Base-by-base conservation (phyloP, 2,329 filamentous ascomycete genomes). In the Phialocephala subalpina region DNA sequence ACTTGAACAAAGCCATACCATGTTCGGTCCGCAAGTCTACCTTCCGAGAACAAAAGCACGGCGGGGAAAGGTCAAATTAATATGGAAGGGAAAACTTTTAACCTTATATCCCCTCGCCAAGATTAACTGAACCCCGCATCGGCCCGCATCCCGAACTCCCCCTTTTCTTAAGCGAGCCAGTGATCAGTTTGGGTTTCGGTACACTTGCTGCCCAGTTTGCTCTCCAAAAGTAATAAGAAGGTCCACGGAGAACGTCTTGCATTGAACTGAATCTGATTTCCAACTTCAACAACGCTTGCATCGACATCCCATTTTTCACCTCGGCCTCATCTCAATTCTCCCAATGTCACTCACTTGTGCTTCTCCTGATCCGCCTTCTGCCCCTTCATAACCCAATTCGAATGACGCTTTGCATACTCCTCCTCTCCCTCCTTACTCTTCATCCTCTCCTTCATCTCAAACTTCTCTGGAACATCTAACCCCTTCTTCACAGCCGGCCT, bases 401-500 rank as follows among this genome's bases (percentile, higher is more conserved):
- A 73, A 72, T 80, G 76, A 73, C 77, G 68, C 64, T 82, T 81
- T 25, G 81, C 74, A 64, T 81, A 77, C 29, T 78, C 82, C 9
- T 86, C 88, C 72, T 82, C 76, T 20, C 78, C 82, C 9, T 86
- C 88, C 71, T 82, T 76, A 73, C 84, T 82, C 70, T 85, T 83
- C 5, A 78, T 80, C 72, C 80, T 67, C 60, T 78, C 77, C 70
- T 80, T 75, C n/a, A 79, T 72, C 1, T 81, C 77, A 60, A 90
- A 77, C 20, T 90, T 87, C 74, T 85, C 81, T 2, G 92, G 92
- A 12, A 94, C 87, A 79, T 94, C 83, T 57, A 88, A 82, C 25
- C 92, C 93, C 77, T 89, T 91, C 80, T 94, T 87, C 22, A 94
- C 85, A 1, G 84, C 92, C 0, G 89, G 87, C 0, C 92, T 85